Conservation (phyloP, 805 yeast genomes). For the Tetrapisispora phaffii region DNA sequence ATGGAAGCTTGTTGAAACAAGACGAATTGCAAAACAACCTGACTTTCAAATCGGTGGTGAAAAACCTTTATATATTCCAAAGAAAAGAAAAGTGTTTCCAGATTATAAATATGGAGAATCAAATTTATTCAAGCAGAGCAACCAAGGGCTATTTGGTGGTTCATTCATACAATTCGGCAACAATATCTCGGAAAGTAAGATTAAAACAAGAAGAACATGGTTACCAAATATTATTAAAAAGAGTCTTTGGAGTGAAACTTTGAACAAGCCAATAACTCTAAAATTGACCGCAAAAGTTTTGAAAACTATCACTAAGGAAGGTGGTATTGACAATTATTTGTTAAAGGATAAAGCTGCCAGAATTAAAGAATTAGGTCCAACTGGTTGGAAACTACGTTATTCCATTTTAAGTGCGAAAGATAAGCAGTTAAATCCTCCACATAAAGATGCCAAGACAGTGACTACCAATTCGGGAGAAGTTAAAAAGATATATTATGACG, state of each 20-base stretch:
- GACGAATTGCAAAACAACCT: constrained; percentile 37
- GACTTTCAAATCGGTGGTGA: constrained; percentile 45
- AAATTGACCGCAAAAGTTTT: constrained; percentile 72
- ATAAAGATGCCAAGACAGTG: constrained; percentile 30
- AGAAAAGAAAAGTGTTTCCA: constrained; percentile 39
- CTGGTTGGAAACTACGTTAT: constrained; percentile 86
- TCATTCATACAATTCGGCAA: constrained; percentile 68
- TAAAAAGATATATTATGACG: constrained; percentile 41
- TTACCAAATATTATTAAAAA: constrained; percentile 71
- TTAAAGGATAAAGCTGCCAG: constrained; percentile 82
- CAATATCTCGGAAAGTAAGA: constrained; percentile 62
- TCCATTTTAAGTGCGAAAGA: constrained; percentile 45
- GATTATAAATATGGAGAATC: constrained; percentile 76
- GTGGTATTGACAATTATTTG: constrained; percentile 86
- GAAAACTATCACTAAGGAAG: constrained; percentile 82
- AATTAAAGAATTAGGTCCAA: constrained; percentile 82
- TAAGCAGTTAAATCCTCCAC: constrained; percentile 31
- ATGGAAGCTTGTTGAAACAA: constrained; percentile 39
- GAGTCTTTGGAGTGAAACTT: constrained; percentile 74
- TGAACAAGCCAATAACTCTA: constrained; percentile 46
- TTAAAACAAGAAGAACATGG: constrained; percentile 70
- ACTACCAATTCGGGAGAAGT: constrained; percentile 25
- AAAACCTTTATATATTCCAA: constrained; percentile 39
- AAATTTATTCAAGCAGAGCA: constrained; percentile 67
- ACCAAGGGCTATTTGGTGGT: constrained; percentile 87